phyloP scores from a whole-genome alignment of 768 basidiomycete genomes.

The Pulveroboletus sp. region DNA sequence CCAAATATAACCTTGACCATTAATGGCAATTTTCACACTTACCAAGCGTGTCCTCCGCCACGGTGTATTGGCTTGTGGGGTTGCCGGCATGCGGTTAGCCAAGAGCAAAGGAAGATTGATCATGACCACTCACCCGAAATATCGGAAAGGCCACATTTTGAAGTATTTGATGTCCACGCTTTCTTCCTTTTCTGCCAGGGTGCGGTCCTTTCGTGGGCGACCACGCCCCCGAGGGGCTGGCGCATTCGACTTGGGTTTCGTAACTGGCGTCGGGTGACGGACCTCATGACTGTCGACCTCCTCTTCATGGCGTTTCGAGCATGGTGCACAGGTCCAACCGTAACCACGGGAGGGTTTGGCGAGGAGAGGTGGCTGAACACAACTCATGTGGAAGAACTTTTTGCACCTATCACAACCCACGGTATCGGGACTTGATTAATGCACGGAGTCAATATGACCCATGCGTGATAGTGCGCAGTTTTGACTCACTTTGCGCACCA shows the following conservation, averaged over 20 bases:
- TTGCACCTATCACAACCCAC: conserved; percentile 92
- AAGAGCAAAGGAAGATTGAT: not conserved
- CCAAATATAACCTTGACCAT: conserved; percentile 26
- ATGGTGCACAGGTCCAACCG: conserved; percentile 96
- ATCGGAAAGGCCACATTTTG: conserved; percentile 92
- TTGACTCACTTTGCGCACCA: conserved; percentile 83
- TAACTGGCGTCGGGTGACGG: conserved; percentile 51
- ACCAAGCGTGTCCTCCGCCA: conserved; percentile 91
- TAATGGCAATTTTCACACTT: conserved; percentile 25
- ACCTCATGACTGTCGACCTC: conserved; percentile 75
- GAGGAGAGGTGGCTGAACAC: conserved; percentile 85
- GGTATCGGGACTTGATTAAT: conserved; percentile 61
- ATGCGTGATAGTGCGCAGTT: conserved; percentile 9
- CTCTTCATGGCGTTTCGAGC: conserved; percentile 82
- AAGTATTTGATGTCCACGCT: conserved; percentile 76
- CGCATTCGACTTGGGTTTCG: conserved; percentile 64
- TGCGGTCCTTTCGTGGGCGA: conserved; percentile 71
- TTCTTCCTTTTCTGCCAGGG: conserved; percentile 72
- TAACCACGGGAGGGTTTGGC: conserved; percentile 95
- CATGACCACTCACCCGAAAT: conserved; percentile 76
- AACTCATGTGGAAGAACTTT: conserved; percentile 90
- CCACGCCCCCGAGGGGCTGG: conserved; percentile 71
- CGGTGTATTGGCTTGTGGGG: conserved; percentile 69
- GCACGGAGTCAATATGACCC: conserved; percentile 22
- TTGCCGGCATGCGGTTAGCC: conserved; percentile 14